These are phyloP conservation scores for Wickerhamomyces silvicola DNA, from an alignment of 805 yeast species.

Conservation along the genomic window DNA sequence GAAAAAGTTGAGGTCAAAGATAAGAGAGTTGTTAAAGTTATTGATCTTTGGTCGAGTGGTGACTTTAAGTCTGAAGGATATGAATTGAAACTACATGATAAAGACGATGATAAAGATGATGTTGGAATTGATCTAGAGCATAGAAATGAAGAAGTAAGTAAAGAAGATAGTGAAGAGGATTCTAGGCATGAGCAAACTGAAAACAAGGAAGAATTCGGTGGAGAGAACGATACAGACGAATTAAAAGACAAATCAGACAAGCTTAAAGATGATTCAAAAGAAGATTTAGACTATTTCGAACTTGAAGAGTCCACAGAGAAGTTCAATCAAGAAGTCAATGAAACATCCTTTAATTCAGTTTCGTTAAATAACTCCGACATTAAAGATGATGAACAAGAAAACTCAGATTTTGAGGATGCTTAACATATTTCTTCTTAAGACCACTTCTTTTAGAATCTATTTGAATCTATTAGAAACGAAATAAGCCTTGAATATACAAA, in stretches of 20 bases:
- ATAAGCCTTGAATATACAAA: too few species aligned
- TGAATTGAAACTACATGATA: not conserved
- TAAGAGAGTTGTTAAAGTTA: conserved; percentile 15
- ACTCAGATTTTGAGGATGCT: too few species aligned
- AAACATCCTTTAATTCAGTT: too few species aligned
- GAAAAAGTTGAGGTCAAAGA: conserved; percentile 18
- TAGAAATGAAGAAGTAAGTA: conserved; percentile 1
- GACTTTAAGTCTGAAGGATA: conserved; percentile 2
- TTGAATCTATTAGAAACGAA: too few species aligned
- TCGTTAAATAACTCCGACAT: too few species aligned
- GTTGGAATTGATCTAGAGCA: not conserved
- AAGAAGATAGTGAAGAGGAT: conserved; percentile 1
- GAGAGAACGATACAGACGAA: not conserved
- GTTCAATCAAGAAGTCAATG: too few species aligned
- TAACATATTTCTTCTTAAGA: too few species aligned
- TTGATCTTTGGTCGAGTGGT: conserved; percentile 18
- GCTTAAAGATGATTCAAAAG: not conserved
- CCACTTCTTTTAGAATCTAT: too few species aligned
- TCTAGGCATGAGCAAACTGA: not conserved
- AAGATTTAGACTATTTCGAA: not conserved
- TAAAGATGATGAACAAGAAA: too few species aligned
- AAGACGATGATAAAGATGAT: conserved; percentile 1
- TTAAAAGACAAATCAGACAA: not conserved
- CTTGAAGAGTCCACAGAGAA: not conserved
- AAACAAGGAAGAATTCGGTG: conserved; percentile 1